Percentiles rank a stretch among this genome's conserved stretches.
Evolutionary conservation across 805 yeast species (phyloP).

Genomic region (Hyphopichia homilentoma): DNA sequence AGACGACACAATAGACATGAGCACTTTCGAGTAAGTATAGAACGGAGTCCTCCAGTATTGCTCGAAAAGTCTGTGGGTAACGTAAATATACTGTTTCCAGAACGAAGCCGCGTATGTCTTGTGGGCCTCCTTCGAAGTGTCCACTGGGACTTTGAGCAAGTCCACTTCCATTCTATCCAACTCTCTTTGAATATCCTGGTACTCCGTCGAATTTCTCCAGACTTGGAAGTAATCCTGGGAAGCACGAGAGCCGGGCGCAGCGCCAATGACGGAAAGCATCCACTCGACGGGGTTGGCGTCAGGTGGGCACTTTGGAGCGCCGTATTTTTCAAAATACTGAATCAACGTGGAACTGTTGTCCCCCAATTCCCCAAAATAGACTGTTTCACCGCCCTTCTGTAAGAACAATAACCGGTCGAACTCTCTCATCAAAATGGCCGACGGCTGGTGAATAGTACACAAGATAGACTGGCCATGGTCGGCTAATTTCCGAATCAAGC

Average conservation of each 20-base stretch:
- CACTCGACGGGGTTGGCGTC: constrained; percentile 67
- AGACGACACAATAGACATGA: constrained; percentile 38
- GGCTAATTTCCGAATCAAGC: constrained; percentile 29
- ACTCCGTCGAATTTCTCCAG: constrained; percentile 19
- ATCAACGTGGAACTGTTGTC: constrained; percentile 53
- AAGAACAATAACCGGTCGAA: constrained; percentile 71
- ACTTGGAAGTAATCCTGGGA: constrained; percentile 20
- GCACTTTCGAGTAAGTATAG: constrained; percentile 50
- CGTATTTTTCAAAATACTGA: constrained; percentile 61
- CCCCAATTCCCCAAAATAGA: constrained; percentile 74
- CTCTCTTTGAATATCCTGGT: constrained; percentile 8
- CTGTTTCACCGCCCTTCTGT: constrained; percentile 69
- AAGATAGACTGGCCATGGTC: constrained; percentile 33
- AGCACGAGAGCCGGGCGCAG: constrained; percentile 28
- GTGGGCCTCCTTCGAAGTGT: constrained; percentile 9
- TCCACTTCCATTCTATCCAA: constrained; percentile 17
- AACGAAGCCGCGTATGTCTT: constrained; percentile 14
- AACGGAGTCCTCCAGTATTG: constrained; percentile 36
- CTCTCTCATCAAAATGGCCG: constrained; percentile 67
- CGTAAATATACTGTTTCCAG: constrained; percentile 18
- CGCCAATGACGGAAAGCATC: constrained; percentile 26
- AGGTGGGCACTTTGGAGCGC: constrained; percentile 63
- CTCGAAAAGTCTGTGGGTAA: constrained; percentile 28
- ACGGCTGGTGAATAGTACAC: constrained; percentile 75
- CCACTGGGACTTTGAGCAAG: constrained; percentile 16